Base-by-base conservation (phyloP, 2,329 filamentous ascomycete genomes). In the Xylaria sp. region DNA sequence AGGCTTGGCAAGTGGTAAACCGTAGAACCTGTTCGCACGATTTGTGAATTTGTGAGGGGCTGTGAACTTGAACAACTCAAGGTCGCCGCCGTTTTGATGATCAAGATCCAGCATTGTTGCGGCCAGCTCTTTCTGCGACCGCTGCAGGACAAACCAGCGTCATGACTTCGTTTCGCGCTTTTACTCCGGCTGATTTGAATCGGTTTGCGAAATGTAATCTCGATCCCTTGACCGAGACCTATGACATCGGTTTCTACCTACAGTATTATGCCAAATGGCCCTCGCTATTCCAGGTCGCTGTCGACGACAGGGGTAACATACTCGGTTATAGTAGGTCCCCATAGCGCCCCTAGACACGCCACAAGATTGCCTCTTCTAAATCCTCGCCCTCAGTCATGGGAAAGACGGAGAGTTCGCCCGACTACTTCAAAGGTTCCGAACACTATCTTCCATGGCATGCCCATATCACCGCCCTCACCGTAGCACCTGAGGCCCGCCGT, bases 361-460 rank as follows among this genome's bases (percentile, higher is more conserved):
- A 23, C 53, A 49, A 20, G n/a, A 44, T 26, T 11, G 23, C 28
- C 40, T 68, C 79, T 79, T 60, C 77, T 75, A 66, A 71, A 63
- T 63, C 58, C 53, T 53, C 28, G 33, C 61, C 57, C 70, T 61
- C 73, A 97, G 94, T 99, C 79, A 97, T 99, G 88, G 96, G 95
- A 78, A 99, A 99, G 83, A 88, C 97, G 69, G 95, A 98, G 84
- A 90, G 93, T 72, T 97, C 93, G 63, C 91, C 92, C 17, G 85
- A 92, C 53, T 89, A 90, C 62, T 88, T 92, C 79, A 86, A 89
- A 68, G 89, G 89, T 76, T 96, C 93, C 59, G 87, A 91, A 76
- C 94, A 97, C 82, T 97, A 97, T 82, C 91, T 97, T n/a, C 95
- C 95, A n/a, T 98, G 94, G 93, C 96, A 99, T 83, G 95, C 94